Conservation (phyloP, 192 early-diverging fungal species). For the Coemansia sp. region DNA sequence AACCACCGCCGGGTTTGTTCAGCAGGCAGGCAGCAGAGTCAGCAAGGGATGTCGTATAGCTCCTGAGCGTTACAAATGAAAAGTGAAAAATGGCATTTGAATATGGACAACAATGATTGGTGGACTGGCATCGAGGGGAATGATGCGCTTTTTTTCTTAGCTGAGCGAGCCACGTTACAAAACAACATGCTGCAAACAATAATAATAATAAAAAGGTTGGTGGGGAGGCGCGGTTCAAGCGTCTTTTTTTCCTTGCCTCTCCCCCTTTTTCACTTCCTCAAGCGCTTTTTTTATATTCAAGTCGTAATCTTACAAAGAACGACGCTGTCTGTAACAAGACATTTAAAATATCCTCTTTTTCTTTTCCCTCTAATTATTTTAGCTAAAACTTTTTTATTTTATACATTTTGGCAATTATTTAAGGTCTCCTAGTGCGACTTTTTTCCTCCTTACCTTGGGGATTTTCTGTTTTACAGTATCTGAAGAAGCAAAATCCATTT, state of each 20-base stretch:
- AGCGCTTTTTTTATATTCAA: not conserved
- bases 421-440: not conserved
- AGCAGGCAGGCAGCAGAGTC: too few relatives aligned
- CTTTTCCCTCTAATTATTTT: conserved; percentile 1
- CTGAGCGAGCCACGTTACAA: not conserved
- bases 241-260: not conserved
- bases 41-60: not conserved
- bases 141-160: not conserved
- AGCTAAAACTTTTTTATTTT: not conserved
- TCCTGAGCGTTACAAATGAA: not conserved
- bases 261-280: not conserved
- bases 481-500: not conserved
- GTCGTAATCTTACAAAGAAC: too few relatives aligned
- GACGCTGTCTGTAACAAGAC: not conserved
- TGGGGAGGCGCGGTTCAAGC: too few relatives aligned
- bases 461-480: not conserved
- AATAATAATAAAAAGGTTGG: not conserved
- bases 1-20: too few relatives aligned
- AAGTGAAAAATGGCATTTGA: not conserved
- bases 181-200: not conserved
- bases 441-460: not conserved
- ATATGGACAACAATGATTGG: not conserved
- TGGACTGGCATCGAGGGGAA: not conserved
- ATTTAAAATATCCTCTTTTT: conserved; percentile 9
- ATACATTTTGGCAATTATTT: not conserved